Percentiles rank a stretch among this genome's conserved stretches.
These are phyloP conservation scores for Tripidium arundinaceum DNA, from an alignment of 202 grass and related monocot species.

Conservation along the genomic window DNA sequence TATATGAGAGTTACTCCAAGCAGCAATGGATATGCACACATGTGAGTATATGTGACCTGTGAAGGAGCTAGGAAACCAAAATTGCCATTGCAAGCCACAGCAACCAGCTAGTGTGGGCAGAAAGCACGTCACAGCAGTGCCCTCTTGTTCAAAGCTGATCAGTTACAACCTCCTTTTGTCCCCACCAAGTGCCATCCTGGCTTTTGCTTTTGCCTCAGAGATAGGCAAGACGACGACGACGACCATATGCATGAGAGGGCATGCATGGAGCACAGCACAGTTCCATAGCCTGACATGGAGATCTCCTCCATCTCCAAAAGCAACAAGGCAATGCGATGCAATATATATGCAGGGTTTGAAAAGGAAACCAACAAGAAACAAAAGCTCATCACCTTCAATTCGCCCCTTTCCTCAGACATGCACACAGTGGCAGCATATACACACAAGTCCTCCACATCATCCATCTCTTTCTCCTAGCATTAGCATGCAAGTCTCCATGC, in stretches of 20 bases:
- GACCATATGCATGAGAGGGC: background rate
- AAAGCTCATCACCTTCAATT: conserved; percentile 40
- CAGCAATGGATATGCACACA: background rate
- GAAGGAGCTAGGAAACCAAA: background rate
- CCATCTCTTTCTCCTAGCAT: background rate
- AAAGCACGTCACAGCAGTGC: conserved; percentile 34
- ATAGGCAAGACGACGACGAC: conserved; percentile 19
- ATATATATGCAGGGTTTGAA: conserved; percentile 25
- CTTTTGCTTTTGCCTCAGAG: conserved; percentile 28
- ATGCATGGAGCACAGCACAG: conserved; percentile 14
- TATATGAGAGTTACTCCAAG: background rate
- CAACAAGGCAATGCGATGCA: conserved; percentile 1
- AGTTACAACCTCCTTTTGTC: conserved; percentile 34
- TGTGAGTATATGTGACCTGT: background rate
- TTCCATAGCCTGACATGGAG: conserved; percentile 43
- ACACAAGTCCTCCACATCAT: background rate
- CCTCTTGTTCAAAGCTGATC: conserved; percentile 32
- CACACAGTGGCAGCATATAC: conserved; percentile 33
- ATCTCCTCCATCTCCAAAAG: conserved; percentile 44
- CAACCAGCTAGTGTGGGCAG: conserved; percentile 50
- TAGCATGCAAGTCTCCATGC: conserved; percentile 12
- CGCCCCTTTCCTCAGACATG: conserved; percentile 35
- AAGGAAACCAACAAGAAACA: conserved; percentile 49
- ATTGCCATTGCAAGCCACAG: conserved; percentile 33
- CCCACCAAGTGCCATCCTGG: conserved; percentile 35